These are phyloP conservation scores for Dissoconium aciculare DNA, from an alignment of 2,329 filamentous ascomycete genomes.

Conservation along the genomic window DNA sequence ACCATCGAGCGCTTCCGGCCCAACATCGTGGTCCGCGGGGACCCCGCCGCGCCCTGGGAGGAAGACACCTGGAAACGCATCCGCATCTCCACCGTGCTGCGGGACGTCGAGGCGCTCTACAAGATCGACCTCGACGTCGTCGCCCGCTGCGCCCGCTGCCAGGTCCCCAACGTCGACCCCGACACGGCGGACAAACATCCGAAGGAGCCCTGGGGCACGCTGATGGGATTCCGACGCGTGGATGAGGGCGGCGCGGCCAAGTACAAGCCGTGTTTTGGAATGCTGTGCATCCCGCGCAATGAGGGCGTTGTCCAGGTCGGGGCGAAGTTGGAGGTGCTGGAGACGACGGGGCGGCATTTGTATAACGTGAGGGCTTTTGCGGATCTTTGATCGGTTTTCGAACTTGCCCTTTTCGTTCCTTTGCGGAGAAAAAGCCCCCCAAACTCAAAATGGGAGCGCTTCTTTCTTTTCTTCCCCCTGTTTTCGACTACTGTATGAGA, in stretches of 20 bases:
- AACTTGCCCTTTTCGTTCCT: too few species aligned
- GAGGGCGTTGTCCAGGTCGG: slow-evolving; percentile 43
- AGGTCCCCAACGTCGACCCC: slow-evolving; percentile 50
- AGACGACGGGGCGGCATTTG: slow-evolving; percentile 42
- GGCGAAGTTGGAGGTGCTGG: slow-evolving; percentile 42
- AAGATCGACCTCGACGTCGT: slow-evolving; percentile 41
- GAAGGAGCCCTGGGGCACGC: slow-evolving; percentile 45
- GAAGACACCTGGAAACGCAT: slow-evolving; percentile 51
- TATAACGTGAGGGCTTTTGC: slow-evolving; percentile 29
- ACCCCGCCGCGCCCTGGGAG: slow-evolving; percentile 37
- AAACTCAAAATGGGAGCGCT: too few species aligned
- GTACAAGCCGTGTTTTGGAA: slow-evolving; percentile 53
- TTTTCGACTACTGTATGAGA: too few species aligned
- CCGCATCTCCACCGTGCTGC: slow-evolving; percentile 27
- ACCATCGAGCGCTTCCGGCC: slow-evolving; percentile 49
- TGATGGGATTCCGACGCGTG: slow-evolving; percentile 46
- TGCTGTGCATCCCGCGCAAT: slow-evolving; percentile 45
- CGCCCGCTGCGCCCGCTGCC: slow-evolving; percentile 45
- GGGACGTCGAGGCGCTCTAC: slow-evolving; percentile 21
- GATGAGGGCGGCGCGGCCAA: slow-evolving; percentile 45
- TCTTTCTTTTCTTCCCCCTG: too few species aligned
- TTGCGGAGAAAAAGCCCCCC: too few species aligned
- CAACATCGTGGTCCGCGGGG: slow-evolving; percentile 46
- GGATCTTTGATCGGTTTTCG: slow-evolving; percentile 18
- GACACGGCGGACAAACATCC: slow-evolving; percentile 45